Percentiles rank a stretch among this genome's conserved stretches.
Conservation (phyloP, 2,329 filamentous ascomycete species). For the Colletotrichum noveboracense region DNA sequence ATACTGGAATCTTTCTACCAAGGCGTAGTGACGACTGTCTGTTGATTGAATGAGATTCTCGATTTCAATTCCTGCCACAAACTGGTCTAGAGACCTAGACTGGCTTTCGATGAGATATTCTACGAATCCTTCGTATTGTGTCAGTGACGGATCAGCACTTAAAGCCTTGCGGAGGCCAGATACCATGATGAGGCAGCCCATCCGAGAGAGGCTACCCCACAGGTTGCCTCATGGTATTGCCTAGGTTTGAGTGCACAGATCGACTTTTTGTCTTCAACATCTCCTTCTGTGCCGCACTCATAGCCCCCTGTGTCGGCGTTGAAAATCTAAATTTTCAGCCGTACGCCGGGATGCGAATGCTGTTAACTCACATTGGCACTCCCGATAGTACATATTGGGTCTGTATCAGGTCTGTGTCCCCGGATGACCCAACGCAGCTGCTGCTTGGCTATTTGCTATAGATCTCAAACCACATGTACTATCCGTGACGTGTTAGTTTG, state of each 20-base stretch:
- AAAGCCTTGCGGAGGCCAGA: background rate
- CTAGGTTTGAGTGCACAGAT: background rate
- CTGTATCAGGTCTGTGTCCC: background rate
- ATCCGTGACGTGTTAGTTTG: background rate
- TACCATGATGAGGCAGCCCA: background rate
- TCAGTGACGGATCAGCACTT: background rate
- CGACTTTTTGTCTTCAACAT: background rate
- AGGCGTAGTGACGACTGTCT: background rate
- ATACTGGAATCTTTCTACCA: background rate
- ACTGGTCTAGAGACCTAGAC: background rate
- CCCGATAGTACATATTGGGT: background rate
- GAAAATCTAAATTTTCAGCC: background rate
- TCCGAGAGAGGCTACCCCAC: background rate
- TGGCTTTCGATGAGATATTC: background rate
- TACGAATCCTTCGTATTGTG: background rate
- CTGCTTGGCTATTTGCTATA: background rate
- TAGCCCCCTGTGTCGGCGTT: background rate
- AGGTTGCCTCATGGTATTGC: background rate
- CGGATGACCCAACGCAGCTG: background rate
- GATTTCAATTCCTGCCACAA: background rate
- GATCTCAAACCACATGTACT: background rate
- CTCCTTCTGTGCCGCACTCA: background rate
- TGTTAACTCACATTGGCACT: background rate
- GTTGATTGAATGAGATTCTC: background rate
- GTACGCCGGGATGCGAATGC: background rate